phyloP scores from a whole-genome alignment of 129 eudicot genomes.

The Calendula officinalis region DNA sequence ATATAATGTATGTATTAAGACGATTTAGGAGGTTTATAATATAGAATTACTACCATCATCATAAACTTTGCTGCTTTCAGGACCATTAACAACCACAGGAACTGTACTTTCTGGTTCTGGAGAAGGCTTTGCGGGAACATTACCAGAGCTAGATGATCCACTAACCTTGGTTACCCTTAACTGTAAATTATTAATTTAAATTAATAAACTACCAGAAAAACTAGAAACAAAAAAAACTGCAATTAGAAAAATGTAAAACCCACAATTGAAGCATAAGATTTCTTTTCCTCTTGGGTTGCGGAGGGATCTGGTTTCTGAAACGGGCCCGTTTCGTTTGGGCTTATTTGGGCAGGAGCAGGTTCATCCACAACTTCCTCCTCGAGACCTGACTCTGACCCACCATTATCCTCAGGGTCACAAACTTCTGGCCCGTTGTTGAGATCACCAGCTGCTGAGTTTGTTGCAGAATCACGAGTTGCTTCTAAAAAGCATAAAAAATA shows the following conservation, averaged over 20 bases:
- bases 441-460: constrained; percentile 33
- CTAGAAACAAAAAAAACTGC: background rate
- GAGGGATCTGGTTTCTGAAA: constrained; percentile 38
- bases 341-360: constrained; percentile 25
- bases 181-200: constrained; percentile 23
- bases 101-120: constrained; percentile 44
- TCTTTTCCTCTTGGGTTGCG: constrained; percentile 54
- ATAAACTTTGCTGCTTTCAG: constrained; percentile 42
- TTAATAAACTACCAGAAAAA: constrained; percentile 2
- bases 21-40: background rate
- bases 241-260: constrained; percentile 19
- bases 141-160: constrained; percentile 37
- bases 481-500: constrained; percentile 34
- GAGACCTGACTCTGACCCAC: constrained; percentile 32
- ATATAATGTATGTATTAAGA: background rate
- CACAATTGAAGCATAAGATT: constrained; percentile 84
- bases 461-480: constrained; percentile 31
- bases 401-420: constrained; percentile 43
- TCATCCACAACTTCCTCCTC: constrained; percentile 50
- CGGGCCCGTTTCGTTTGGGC: constrained; percentile 10
- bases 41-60: constrained; percentile 54
- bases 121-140: constrained; percentile 43
- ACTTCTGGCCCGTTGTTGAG: constrained; percentile 38
- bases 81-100: constrained; percentile 32
- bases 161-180: constrained; percentile 43